Evolutionary conservation across 2,329 filamentous ascomycete species (phyloP), one percentile per base, ranked within the genome.

Genomic region (Sordariomycetes sp.): DNA sequence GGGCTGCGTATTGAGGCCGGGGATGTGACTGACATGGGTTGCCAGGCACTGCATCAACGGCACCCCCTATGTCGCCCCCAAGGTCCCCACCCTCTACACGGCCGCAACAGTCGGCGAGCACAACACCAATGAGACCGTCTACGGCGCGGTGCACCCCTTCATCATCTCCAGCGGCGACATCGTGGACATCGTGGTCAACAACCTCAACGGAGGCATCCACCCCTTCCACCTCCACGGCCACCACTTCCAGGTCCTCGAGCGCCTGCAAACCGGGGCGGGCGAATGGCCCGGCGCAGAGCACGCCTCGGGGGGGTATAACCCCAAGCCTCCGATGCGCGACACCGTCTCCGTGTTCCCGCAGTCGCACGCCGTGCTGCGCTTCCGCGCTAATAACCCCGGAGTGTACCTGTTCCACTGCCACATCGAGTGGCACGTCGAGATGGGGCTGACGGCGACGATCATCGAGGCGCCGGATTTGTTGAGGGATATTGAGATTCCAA

Each of bases 81-180:
- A 82, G 64, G 85, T 89, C 0, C 87, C 87, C 0, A 81, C 84
- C 0, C 72, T 91, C 6, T 90, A 89, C 74, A 84, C 84, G 2
- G 86, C 78, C n/a, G 74, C 87, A 2, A 82, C 82, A 0, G 71
- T 79, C 1, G 78, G 78, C 4, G 62, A 67, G 1, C 62, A 69
- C 64, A 76, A 76, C 64, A 69, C 66, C 6, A 65, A 77, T 61
- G 65, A 71, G 0, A 36, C 58, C 2, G 67, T 76, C 6, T 77
- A 77, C 59, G 75, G 75, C 24, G 66, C 65, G 45, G 67, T 76
- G 52, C 68, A 71, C 60, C 70, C 74, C 6, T 73, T 72, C 61
- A 62, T 75, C 34, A 66, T 73, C 52, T 59, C 65, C 1, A 67
- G 68, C 52, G 68, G 66, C 58, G 68, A 72, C 10, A 63, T 75